These are phyloP conservation scores for Chamaecyparis obtusa DNA, from an alignment of 75 land plant species.

Conservation along the genomic window DNA sequence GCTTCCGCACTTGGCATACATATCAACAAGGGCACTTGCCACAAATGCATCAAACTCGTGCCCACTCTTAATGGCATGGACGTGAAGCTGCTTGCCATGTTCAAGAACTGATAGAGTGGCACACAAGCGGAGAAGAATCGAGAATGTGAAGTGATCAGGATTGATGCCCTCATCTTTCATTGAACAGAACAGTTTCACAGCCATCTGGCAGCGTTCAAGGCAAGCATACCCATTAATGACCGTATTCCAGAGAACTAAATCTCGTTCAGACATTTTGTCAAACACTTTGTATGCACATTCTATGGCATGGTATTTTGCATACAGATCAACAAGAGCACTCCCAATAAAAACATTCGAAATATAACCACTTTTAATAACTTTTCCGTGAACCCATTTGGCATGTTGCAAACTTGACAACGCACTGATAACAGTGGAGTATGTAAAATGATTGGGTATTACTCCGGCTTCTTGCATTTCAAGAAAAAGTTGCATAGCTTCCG, in stretches of 20 bases:
- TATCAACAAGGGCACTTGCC: slow-evolving; percentile 32
- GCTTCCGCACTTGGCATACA: slow-evolving; percentile 50
- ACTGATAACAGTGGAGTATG: slow-evolving; percentile 28
- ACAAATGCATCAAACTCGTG: slow-evolving; percentile 25
- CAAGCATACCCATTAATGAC: slow-evolving; percentile 42
- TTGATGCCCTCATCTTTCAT: slow-evolving; percentile 15
- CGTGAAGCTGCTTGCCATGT: slow-evolving; percentile 35
- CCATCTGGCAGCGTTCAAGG: not conserved
- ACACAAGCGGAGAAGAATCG: slow-evolving; percentile 26
- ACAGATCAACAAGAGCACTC: slow-evolving; percentile 35
- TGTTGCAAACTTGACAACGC: not conserved
- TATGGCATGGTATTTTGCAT: slow-evolving; percentile 25
- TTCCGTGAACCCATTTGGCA: slow-evolving; percentile 20
- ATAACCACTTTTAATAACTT: slow-evolving; percentile 20
- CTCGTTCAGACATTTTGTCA: slow-evolving; percentile 19
- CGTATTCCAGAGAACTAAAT: slow-evolving; percentile 32
- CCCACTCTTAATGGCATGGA: slow-evolving; percentile 19
- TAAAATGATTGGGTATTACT: slow-evolving; percentile 25
- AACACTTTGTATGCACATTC: slow-evolving; percentile 22
- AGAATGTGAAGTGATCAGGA: slow-evolving; percentile 27
- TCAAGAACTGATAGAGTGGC: slow-evolving; percentile 18
- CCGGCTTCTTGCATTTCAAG: slow-evolving; percentile 28
- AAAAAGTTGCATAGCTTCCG: slow-evolving; percentile 21
- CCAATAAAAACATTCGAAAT: slow-evolving; percentile 19
- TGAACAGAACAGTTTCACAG: slow-evolving; percentile 15